Base-by-base conservation (phyloP, 495 filamentous ascomycete genomes). In the Choiromyces venosus region DNA sequence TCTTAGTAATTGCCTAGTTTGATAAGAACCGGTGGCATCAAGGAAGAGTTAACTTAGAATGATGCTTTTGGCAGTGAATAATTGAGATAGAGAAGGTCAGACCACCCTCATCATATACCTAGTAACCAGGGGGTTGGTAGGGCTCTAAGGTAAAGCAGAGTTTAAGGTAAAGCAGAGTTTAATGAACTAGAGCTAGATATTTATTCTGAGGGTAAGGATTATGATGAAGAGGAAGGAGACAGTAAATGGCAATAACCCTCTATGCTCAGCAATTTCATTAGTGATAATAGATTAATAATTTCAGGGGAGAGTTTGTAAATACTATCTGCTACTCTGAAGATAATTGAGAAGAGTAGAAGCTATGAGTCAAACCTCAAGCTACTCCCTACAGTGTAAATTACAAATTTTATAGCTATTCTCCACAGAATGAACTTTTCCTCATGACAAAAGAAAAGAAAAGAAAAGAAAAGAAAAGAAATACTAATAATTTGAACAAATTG, bases 271-370 rank as follows among this genome's bases (percentile, higher is more conserved):
- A 75, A 92, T 76, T 83, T 85, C 3, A 92, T 97, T 70, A 88
- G 95, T 29, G 91, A 97, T 76, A 86, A 87, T 87, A 97, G 52
- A 85, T 97, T 35, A 91, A 93, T 72, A 94, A 99, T 82, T 99
- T 95, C 83, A 87, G 93, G 40, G 88, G 87, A 61, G 88, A 94
- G 35, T 91, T 97, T 70, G 93, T 92, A 71, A 86, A 93, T 42
- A 93, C 92, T 4, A 90, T 97, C 69, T 87, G 89, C 25, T 99
- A 95, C 95, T 85, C 97, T 37, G 93, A 91, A 78, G 95, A 99
- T 82, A 95, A 99, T 83, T 99, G 94, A n/a, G n/a, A n/a, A n/a
- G n/a, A n/a, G n/a, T n/a, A n/a, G n/a, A n/a, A n/a, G n/a, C n/a
- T n/a, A n/a, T n/a, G n/a, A n/a, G n/a, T n/a, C n/a, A n/a, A n/a